Evolutionary conservation across 129 eudicot genomes (phyloP).

Genomic region (Erigeron canadensis): DNA sequence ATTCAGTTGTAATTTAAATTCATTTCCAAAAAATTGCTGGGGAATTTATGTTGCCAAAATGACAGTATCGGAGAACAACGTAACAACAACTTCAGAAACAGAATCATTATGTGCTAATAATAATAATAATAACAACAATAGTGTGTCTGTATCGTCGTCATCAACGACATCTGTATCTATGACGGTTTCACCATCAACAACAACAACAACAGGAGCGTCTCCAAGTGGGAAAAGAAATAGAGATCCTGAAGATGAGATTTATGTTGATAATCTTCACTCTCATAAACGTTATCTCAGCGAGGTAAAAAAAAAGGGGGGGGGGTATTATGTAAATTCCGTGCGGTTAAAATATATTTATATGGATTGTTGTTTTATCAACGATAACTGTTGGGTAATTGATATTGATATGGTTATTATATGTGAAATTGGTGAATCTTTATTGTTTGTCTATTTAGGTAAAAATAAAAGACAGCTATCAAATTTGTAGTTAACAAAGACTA

Average conservation of each 20-base stretch:
- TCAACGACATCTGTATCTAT: constrained; percentile 40
- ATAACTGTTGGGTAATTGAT: no score
- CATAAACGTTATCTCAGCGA: constrained; percentile 98
- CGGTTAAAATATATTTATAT: not conserved
- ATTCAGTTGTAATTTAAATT: no score
- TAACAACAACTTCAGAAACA: constrained; percentile 27
- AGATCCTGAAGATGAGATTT: constrained; percentile 98
- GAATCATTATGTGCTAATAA: constrained; percentile 22
- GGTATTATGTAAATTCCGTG: no score
- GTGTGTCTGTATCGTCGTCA: constrained; percentile 29
- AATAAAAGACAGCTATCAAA: no score
- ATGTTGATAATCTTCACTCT: constrained; percentile 83
- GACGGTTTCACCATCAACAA: constrained; percentile 38
- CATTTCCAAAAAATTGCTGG: no score
- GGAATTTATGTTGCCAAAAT: no score
- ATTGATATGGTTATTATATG: not conserved
- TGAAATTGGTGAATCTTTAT: not conserved
- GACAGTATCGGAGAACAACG: constrained; percentile 38
- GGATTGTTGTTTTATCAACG: no score
- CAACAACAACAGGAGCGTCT: constrained; percentile 40
- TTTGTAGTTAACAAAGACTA: no score
- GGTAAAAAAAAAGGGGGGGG: no score
- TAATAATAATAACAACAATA: no score
- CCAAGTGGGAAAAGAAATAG: constrained; percentile 68
- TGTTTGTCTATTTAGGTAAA: not conserved